Evolutionary conservation across 306 rosid genomes (phyloP), one percentile per base, ranked within the genome.

Genomic region (Castanopsis chinensis): DNA sequence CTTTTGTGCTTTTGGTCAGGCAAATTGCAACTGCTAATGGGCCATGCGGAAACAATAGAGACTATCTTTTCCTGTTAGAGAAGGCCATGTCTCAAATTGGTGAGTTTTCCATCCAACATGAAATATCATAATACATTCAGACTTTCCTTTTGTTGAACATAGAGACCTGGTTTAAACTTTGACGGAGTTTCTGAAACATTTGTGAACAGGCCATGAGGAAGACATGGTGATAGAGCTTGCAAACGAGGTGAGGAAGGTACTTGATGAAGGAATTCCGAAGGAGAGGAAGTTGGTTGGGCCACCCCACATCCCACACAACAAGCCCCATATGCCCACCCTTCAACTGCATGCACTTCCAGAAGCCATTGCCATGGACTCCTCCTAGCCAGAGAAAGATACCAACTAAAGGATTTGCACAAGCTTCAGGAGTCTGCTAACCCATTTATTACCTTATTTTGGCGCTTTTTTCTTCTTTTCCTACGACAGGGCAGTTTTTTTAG

Each of bases 1-100:
- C 8, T 43, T 14, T 69, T 69, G 18, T 82, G 27, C 35, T 32
- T 43, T 45, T 57, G n/a, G 80, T 53, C 92, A 95, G 99, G 78
- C 97, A 96, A 93, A 96, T 96, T 74, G 98, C 99, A 71, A 90
- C 97, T 60, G 98, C 99, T 19, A 8, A n/a, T 79, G 99, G 99
- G 1, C 99, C 99, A n/a, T 93, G 94, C 21, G 99, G 99, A 72
- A 91, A 96, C 84, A 96, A 93, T 51, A 86, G 92, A 64, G 98
- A 96, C 74, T 96, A 96, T 56, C 53, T 96, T 74, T 96, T 96
- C 83, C 87, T 75, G 58, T 73, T 96, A 63, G 98, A 96, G 81
- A 96, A 90, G 79, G 98, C 99, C 76, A 55, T 93, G 99, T 73
- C 72, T 74, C 93, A 87, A 79, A 90, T 96, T 18, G 98, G 99